A percentile compares a stretch with the other conserved stretches of the same genome.
These are phyloP conservation scores for Meripilus lineatus DNA, from an alignment of 1,284 basidiomycete species.

Conservation along the genomic window DNA sequence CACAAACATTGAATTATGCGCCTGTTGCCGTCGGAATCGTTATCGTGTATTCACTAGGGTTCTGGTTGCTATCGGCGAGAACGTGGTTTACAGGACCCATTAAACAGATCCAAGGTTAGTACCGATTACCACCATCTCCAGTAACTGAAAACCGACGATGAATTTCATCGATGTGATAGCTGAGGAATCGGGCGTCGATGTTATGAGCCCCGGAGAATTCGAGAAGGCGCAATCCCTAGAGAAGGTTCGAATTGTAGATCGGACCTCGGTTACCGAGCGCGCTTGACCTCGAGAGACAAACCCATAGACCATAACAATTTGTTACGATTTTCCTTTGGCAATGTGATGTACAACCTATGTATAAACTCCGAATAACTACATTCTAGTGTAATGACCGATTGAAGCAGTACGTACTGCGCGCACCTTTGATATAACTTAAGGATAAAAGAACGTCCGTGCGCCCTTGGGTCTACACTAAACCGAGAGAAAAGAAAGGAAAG, in stretches of 20 bases:
- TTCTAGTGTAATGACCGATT: too few relatives aligned
- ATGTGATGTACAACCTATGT: too few relatives aligned
- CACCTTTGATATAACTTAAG: too few relatives aligned
- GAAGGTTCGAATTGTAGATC: not conserved
- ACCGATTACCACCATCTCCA: not conserved
- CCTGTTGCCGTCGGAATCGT: constrained; percentile 72
- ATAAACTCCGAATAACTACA: too few relatives aligned
- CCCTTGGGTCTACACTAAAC: too few relatives aligned
- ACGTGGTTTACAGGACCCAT: constrained; percentile 69
- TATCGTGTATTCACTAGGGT: constrained; percentile 51
- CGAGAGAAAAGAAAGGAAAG: not conserved
- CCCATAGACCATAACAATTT: too few relatives aligned
- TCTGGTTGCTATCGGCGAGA: constrained; percentile 64
- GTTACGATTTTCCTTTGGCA: too few relatives aligned
- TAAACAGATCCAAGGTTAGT: constrained; percentile 54
- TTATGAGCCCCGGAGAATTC: constrained; percentile 35
- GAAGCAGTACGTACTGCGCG: too few relatives aligned
- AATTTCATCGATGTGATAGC: constrained; percentile 24
- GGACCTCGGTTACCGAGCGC: too few relatives aligned
- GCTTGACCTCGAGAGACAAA: too few relatives aligned
- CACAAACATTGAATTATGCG: constrained; percentile 69
- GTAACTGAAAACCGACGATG: not conserved
- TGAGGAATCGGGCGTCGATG: constrained; percentile 44
- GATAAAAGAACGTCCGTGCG: too few relatives aligned
- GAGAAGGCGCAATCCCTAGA: constrained; percentile 11